Evolutionary conservation across 2,329 filamentous ascomycete genomes (phyloP), one percentile per base, ranked within the genome.

Genomic region (Emergomyces orientalis): DNA sequence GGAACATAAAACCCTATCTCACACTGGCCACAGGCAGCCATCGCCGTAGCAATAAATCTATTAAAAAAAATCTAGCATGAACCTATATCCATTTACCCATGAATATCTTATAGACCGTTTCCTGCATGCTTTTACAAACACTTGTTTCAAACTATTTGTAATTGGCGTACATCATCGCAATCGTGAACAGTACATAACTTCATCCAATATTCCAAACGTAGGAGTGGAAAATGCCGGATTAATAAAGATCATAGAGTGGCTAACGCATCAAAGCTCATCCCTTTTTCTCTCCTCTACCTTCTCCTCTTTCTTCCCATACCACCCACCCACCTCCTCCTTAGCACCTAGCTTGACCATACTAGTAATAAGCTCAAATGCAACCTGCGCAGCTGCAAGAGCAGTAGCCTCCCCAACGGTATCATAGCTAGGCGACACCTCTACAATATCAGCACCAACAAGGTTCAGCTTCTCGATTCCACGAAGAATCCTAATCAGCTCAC

Each of bases 381-480:
- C 84, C 80, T 96, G 91, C 49, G 90, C 90, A 1, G 86, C 91
- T 19, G 90, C 90, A 67, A 96, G 76, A 14, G 90, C 89, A 47
- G 91, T 96, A 71, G 87, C 87, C 78, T 96, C 91, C 1, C 86
- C 89, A 7, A 79, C 79, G 13, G 88, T 87, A 79, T 96, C 90
- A 72, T 95, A 96, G 14, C 88, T 88, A 0, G 91, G 91, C 52
- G 88, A 86, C 9, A 95, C 90, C 80, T 96, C 92, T 5, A 97
- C 92, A 58, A 96, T 84, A 76, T 96, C 92, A 0, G 91, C 92
- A 1, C 91, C 92, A 3, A 96, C 89, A 3, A 96, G 78, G 71
- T 96, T 96, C 73, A 96, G 74, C 66, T 75, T 64, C 77, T 96
- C 91, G 51, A 96, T 83, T 0, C 90, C 91, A 39, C 91, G 81